Evolutionary conservation across 768 basidiomycete species (phyloP).

Genomic region (Tylopilus sp.): DNA sequence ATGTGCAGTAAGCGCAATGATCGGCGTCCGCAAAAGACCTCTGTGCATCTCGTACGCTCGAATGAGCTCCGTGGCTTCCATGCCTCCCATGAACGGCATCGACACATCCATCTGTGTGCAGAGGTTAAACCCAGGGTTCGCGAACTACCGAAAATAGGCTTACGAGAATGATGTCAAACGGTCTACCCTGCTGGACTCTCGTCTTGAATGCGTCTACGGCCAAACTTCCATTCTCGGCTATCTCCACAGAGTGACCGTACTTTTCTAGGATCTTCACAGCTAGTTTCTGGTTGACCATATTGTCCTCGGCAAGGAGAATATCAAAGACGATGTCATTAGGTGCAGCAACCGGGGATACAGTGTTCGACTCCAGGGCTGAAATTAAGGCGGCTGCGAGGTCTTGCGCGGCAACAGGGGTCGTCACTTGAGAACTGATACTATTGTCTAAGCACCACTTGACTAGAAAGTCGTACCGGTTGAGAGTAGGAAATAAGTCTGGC

Average conservation of each 20-base stretch:
- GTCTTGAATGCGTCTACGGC: constrained; percentile 91
- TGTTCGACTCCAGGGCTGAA: constrained; percentile 92
- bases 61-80: constrained; percentile 95
- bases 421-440: constrained; percentile 92
- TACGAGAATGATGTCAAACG: constrained; percentile 91
- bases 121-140: constrained; percentile 1
- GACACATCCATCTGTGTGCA: constrained; percentile 87
- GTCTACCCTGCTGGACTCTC: constrained; percentile 62
- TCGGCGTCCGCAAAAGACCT: constrained; percentile 72
- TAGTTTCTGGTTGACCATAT: constrained; percentile 91
- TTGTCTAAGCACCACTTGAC: constrained; percentile 98
- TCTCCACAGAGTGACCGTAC: constrained; percentile 92
- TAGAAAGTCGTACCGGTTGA: constrained; percentile 26
- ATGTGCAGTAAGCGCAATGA: constrained; percentile 96
- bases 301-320: constrained; percentile 96
- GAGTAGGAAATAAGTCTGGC: not conserved
- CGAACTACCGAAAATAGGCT: constrained; percentile 28
- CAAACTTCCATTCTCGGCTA: constrained; percentile 94
- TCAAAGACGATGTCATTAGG: constrained; percentile 86
- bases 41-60: constrained; percentile 78
- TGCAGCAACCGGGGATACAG: constrained; percentile 81
- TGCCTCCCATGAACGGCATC: constrained; percentile 98
- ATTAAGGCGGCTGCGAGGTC: constrained; percentile 91
- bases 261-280: constrained; percentile 96
- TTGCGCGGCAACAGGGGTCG: constrained; percentile 82